phyloP scores from a whole-genome alignment of 768 basidiomycete genomes.

The Rossbeevera mucosa region DNA sequence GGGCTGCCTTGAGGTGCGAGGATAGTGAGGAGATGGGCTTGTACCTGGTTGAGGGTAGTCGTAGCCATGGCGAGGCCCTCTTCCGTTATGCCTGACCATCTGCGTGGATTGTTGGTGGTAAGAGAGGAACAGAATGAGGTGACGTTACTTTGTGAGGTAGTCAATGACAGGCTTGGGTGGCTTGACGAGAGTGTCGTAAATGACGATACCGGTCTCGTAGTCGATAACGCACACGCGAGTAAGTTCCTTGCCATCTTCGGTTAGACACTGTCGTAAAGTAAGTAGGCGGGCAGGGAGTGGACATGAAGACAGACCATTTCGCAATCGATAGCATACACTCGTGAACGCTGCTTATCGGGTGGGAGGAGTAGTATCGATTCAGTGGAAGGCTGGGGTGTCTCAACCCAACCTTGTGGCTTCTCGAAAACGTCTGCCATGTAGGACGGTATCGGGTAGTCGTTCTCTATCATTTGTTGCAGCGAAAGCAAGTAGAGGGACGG shows the following conservation, averaged over 20 bases:
- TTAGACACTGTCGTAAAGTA: constrained; percentile 59
- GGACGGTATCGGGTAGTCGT: constrained; percentile 86
- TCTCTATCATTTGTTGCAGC: constrained; percentile 86
- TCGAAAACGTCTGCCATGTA: constrained; percentile 74
- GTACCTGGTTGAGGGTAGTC: constrained; percentile 76
- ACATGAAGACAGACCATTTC: constrained; percentile 73
- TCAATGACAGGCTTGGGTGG: constrained; percentile 81
- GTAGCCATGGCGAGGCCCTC: constrained; percentile 63
- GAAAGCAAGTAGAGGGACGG: constrained; percentile 71
- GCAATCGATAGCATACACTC: constrained; percentile 87
- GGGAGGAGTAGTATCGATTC: constrained; percentile 30
- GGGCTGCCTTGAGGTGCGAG: constrained; percentile 49
- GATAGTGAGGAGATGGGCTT: constrained; percentile 59
- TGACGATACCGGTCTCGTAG: constrained; percentile 58
- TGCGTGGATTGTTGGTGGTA: constrained; percentile 22
- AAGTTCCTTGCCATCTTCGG: constrained; percentile 86
- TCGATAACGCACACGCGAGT: constrained; percentile 85
- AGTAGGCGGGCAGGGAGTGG: neutral
- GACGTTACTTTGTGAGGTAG: constrained; percentile 80
- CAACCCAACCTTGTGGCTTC: constrained; percentile 70
- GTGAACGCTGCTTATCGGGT: constrained; percentile 34
- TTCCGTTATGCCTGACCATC: constrained; percentile 92
- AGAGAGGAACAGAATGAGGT: neutral
- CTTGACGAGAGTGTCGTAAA: constrained; percentile 89
- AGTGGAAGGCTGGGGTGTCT: constrained; percentile 56